These are phyloP conservation scores for Ophiosphaerella korrae DNA, from an alignment of 2,329 filamentous ascomycete genomes.

Conservation along the genomic window DNA sequence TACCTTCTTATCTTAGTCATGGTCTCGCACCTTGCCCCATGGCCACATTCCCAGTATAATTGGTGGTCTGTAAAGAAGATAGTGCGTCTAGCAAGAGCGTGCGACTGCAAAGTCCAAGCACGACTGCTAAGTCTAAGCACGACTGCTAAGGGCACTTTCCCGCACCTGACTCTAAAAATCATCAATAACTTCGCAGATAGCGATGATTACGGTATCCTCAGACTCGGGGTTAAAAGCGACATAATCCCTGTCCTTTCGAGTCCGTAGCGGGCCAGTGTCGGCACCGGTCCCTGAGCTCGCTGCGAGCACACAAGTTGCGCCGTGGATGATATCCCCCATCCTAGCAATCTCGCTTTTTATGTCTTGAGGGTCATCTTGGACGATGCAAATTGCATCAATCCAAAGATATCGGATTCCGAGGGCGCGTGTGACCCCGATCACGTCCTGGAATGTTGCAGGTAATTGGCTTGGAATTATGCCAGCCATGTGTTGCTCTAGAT, in stretches of 20 bases:
- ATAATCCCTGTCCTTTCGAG: constrained; percentile 8
- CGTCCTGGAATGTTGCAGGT: constrained; percentile 17
- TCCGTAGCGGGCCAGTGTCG: background rate
- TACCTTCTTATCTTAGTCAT: constrained; percentile 20
- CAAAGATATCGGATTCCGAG: constrained; percentile 25
- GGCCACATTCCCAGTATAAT: constrained; percentile 34
- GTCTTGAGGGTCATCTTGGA: constrained; percentile 23
- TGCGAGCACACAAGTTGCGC: constrained; percentile 18
- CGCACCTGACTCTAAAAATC: constrained; percentile 27
- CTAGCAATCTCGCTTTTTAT: constrained; percentile 17
- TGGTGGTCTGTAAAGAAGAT: constrained; percentile 31
- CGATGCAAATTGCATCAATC: constrained; percentile 32
- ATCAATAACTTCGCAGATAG: constrained; percentile 19
- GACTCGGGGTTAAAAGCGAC: constrained; percentile 4
- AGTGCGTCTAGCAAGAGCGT: constrained; percentile 26
- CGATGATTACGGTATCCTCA: constrained; percentile 8
- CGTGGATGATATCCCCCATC: constrained; percentile 25
- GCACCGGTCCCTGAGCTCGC: constrained; percentile 11
- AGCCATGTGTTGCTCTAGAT: background rate
- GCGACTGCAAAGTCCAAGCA: constrained; percentile 36
- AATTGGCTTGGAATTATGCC: too few species aligned
- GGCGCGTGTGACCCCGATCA: constrained; percentile 13
- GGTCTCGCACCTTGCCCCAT: constrained; percentile 23
- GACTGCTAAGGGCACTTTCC: constrained; percentile 11
- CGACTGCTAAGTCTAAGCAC: constrained; percentile 31